A percentile compares a stretch with the other conserved stretches of the same genome.
Conservation (phyloP, 192 early-diverging fungal genomes). For the Coemansia erecta region DNA sequence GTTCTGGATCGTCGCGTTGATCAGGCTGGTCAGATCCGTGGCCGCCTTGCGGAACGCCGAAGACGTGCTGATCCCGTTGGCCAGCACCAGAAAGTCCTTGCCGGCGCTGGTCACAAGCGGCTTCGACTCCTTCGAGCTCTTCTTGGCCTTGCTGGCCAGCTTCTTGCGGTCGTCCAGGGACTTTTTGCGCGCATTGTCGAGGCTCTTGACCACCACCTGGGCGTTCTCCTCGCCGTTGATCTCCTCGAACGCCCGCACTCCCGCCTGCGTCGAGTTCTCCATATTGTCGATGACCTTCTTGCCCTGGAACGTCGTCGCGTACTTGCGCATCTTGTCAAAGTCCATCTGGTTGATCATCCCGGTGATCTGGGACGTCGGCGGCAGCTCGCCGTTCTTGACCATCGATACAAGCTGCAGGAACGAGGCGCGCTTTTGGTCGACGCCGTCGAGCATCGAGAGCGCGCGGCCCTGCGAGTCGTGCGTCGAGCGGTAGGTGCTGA, state of each 20-base stretch:
- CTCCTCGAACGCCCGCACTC: conserved; percentile 30
- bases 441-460: conserved; percentile 21
- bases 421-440: conserved; percentile 16
- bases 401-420: conserved; percentile 24
- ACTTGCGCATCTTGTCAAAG: conserved; percentile 37
- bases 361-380: conserved; percentile 25
- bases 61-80: conserved; percentile 37
- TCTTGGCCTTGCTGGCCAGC: conserved; percentile 30
- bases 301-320: conserved; percentile 41
- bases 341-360: conserved; percentile 18
- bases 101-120: conserved; percentile 15
- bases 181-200: conserved; percentile 33
- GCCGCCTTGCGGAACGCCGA: conserved; percentile 34
- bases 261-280: conserved; percentile 23
- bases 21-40: conserved; percentile 21
- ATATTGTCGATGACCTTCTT: conserved; percentile 38
- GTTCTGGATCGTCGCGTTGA: conserved; percentile 28
- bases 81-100: conserved; percentile 37
- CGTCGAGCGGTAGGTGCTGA: conserved; percentile 35
- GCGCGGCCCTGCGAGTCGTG: conserved; percentile 23
- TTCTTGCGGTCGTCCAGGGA: conserved; percentile 41
- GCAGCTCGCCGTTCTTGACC: conserved; percentile 34
- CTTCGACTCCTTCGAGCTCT: conserved; percentile 19
- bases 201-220: conserved; percentile 23
- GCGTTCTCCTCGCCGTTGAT: conserved; percentile 42